Base-by-base conservation (phyloP, 768 basidiomycete species). In the Crucibulum laeve region DNA sequence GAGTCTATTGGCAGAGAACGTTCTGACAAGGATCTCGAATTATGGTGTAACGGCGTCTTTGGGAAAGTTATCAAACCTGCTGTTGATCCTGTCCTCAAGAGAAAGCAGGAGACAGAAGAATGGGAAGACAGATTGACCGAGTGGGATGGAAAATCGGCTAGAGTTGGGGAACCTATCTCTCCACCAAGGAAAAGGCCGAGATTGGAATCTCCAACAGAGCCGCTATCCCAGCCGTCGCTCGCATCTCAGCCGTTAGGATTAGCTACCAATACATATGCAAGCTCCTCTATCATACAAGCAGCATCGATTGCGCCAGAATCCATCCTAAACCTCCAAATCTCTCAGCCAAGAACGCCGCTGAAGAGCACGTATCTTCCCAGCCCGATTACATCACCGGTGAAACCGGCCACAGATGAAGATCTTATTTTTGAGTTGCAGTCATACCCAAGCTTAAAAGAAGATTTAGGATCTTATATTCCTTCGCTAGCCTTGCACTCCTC, bases 1-100 rank as follows among this genome's bases (percentile, higher is more conserved):
- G 66, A 71, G 13, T 68, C 68, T 1, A 65, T 79, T 6, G 83
- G 84, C 3, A 69, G 70, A 38, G 82, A 84, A 43, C 51, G 63
- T 15, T 56, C 60, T 4, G 56, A 69, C 23, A 80, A 82, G 47
- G 74, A 76, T 35, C 57, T 74, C 14, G 69, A 76, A 19, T 78
- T 82, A 38, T 63, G 58, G 52, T 56, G 52, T 18, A 63, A 62
- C 32, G 42, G 42, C 15, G 40, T 69, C 23, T 74, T 65, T 60
- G 63, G 65, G 2, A 67, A 68, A 28, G 58, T 64, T 3, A 48
- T 55, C 1, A 70, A 67, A 4, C 69, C 74, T 5, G 60, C 67
- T 30, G 61, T 64, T 15, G 65, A 62, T 25, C 65, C 63, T 25
- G 48, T 61, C 2, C 24, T 52, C 25, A 75, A 75, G 56, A 66